phyloP scores from a whole-genome alignment of 768 basidiomycete genomes.

The Cyclocybe aegerita region DNA sequence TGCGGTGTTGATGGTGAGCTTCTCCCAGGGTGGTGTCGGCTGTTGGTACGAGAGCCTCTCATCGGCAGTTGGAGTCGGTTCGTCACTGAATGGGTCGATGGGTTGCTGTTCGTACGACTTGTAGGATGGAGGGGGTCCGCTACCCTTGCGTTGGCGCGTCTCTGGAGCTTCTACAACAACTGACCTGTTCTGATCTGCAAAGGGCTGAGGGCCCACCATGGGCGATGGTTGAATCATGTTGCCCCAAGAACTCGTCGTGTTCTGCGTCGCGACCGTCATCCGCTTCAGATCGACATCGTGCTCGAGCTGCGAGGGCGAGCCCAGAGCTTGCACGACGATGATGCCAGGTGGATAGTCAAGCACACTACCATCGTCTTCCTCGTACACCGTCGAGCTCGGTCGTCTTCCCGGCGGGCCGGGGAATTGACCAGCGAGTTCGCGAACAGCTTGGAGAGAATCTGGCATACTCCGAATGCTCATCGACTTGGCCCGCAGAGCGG shows the following conservation, averaged over 20 bases:
- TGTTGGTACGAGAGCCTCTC: too few species aligned
- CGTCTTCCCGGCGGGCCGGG: slow-evolving; percentile 41
- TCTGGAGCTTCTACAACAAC: too few species aligned
- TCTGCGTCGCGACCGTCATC: not conserved
- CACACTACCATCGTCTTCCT: slow-evolving; percentile 11
- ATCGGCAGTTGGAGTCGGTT: not conserved
- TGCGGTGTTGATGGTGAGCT: too few species aligned
- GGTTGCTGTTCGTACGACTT: slow-evolving; percentile 1
- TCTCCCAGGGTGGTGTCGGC: too few species aligned
- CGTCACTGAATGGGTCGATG: slow-evolving; percentile 9
- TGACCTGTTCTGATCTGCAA: too few species aligned
- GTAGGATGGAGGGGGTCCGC: not conserved
- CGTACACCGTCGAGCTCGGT: slow-evolving; percentile 1
- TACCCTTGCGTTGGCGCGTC: too few species aligned
- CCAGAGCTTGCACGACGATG: slow-evolving; percentile 11
- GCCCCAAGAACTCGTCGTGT: not conserved
- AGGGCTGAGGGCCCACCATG: not conserved
- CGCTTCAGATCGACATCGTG: not conserved
- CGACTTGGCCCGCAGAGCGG: slow-evolving; percentile 14
- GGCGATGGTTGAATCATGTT: not conserved
- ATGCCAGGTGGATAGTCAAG: slow-evolving; percentile 9
- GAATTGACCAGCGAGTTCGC: slow-evolving; percentile 53
- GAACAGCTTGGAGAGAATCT: slow-evolving; percentile 45
- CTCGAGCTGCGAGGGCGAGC: slow-evolving; percentile 16
- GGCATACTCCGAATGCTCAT: slow-evolving; percentile 32